phyloP scores from a whole-genome alignment of 257 asterid genomes.

The Buddleja alternifolia region DNA sequence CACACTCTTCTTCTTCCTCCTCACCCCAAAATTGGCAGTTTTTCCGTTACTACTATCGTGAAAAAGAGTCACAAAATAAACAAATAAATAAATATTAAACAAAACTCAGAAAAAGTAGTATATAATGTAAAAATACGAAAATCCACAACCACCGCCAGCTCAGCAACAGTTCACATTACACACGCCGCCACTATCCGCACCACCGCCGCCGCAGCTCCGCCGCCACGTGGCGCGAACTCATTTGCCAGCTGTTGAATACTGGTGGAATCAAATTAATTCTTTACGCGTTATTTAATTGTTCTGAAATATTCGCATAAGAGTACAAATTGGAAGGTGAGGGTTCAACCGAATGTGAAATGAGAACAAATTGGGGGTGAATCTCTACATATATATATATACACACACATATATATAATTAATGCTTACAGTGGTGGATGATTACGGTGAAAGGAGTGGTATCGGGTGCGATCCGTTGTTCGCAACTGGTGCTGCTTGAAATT shows the following conservation, averaged over 20 bases:
- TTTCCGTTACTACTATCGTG: conserved; percentile 31
- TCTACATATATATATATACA: no score
- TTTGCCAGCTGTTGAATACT: conserved; percentile 20
- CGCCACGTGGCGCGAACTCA: conserved; percentile 40
- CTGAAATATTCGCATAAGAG: neutral
- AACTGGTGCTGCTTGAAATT: conserved; percentile 33
- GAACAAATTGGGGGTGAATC: conserved; percentile 30
- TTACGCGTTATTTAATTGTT: neutral
- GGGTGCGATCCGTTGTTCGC: conserved; percentile 36
- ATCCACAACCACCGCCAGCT: conserved; percentile 15
- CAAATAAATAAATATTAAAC: neutral
- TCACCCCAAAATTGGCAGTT: conserved; percentile 28
- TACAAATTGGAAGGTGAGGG: conserved; percentile 24
- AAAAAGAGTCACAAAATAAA: neutral
- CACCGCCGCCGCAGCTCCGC: conserved; percentile 29
- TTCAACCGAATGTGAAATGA: no score
- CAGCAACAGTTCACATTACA: conserved; percentile 11
- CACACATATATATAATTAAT: conserved; percentile 16
- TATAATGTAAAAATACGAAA: conserved; percentile 1
- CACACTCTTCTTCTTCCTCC: conserved; percentile 20
- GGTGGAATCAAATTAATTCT: conserved; percentile 34
- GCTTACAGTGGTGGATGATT: conserved; percentile 21
- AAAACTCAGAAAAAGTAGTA: neutral
- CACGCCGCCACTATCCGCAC: conserved; percentile 22
- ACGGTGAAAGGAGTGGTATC: conserved; percentile 41